phyloP scores from a whole-genome alignment of 208 protist genomes.

The Strigomonas culicis region DNA sequence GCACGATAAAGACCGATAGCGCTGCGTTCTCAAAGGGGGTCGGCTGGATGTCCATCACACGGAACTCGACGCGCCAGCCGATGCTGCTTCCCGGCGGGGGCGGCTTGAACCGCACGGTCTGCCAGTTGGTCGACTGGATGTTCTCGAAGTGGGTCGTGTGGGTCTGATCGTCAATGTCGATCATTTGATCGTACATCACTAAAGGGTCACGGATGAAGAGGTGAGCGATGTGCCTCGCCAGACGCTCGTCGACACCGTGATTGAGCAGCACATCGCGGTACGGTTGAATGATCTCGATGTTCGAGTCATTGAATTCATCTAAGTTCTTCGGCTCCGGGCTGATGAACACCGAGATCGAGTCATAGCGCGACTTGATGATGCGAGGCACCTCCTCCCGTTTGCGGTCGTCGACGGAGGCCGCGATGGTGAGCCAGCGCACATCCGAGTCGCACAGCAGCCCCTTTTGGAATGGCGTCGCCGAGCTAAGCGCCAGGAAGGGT shows the following conservation, averaged over 20 bases:
- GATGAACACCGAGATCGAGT: conserved; percentile 94
- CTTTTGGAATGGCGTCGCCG: conserved; percentile 95
- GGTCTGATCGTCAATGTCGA: conserved; percentile 93
- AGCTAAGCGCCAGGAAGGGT: conserved; percentile 96
- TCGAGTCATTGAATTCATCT: conserved; percentile 87
- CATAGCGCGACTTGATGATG: conserved; percentile 97
- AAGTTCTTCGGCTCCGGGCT: conserved; percentile 45
- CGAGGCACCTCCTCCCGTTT: conserved; percentile 84
- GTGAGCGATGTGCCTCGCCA: conserved; percentile 97
- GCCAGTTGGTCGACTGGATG: conserved; percentile 98
- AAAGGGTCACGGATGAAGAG: conserved; percentile 99
- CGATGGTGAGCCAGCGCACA: conserved; percentile 96
- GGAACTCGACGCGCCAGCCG: conserved; percentile 98
- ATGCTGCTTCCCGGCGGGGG: conserved; percentile 72
- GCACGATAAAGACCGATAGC: conserved; percentile 94
- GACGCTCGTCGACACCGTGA: conserved; percentile 89
- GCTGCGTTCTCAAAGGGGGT: conserved; percentile 99
- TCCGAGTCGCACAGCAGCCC: conserved; percentile 96
- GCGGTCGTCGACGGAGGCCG: conserved; percentile 96
- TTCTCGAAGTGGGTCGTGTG: conserved; percentile 98
- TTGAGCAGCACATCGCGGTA: conserved; percentile 59
- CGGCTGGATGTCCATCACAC: conserved; percentile 94
- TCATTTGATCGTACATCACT: conserved; percentile 93
- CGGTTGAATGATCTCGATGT: conserved; percentile 83
- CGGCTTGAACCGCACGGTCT: conserved; percentile 97